Evolutionary conservation across 2,329 filamentous ascomycete species (phyloP).

Genomic region (Fusarium cicatricum): DNA sequence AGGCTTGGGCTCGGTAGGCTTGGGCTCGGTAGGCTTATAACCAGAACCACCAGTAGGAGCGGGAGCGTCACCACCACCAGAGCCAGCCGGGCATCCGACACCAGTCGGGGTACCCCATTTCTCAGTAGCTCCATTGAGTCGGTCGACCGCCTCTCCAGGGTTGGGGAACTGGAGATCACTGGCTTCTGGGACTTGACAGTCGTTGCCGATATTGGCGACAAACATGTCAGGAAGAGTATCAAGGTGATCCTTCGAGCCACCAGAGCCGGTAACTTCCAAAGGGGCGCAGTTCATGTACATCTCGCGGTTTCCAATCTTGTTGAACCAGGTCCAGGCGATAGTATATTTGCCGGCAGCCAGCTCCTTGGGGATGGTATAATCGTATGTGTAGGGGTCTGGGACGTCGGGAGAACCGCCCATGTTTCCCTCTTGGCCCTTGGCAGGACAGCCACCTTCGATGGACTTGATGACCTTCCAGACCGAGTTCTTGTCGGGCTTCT

Average conservation of each 20-base stretch:
- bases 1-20: neutral
- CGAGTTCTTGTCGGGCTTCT: constrained; percentile 68
- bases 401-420: constrained; percentile 56
- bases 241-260: constrained; percentile 61
- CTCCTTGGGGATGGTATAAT: constrained; percentile 75
- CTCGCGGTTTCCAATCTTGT: constrained; percentile 90
- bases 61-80: constrained; percentile 42
- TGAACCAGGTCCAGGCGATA: constrained; percentile 95
- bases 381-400: constrained; percentile 64
- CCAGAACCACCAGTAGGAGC: constrained; percentile 52
- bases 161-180: constrained; percentile 68
- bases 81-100: constrained; percentile 37
- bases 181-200: constrained; percentile 60
- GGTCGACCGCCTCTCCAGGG: constrained; percentile 65
- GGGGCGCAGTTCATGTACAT: constrained; percentile 98
- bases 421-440: constrained; percentile 65
- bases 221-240: constrained; percentile 75
- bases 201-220: constrained; percentile 68
- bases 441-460: constrained; percentile 85
- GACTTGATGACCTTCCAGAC: constrained; percentile 91
- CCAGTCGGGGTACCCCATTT: constrained; percentile 44
- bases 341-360: constrained; percentile 80
- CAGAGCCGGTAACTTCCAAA: constrained; percentile 67
- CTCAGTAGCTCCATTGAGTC: constrained; percentile 51
- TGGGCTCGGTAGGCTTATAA: neutral